Percentiles rank a stretch among this genome's conserved stretches.
These are phyloP conservation scores for Podospora didyma DNA, from an alignment of 495 filamentous ascomycete genomes.

Conservation along the genomic window DNA sequence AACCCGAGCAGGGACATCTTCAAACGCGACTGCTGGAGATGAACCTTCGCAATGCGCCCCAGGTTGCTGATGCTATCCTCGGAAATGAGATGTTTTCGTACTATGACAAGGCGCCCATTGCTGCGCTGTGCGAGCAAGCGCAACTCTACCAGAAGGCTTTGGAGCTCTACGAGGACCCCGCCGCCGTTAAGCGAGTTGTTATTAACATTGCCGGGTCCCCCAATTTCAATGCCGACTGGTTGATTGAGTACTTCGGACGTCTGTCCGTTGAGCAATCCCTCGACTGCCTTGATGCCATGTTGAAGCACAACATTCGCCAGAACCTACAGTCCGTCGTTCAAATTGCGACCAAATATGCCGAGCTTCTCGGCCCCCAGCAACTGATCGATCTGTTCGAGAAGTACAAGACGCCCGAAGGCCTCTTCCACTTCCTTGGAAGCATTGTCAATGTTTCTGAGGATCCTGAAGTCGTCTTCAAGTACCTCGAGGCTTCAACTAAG, in stretches of 20 bases:
- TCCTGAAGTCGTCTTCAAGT: constrained; percentile 96
- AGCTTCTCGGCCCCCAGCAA: constrained; percentile 83
- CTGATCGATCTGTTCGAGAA: constrained; percentile 95
- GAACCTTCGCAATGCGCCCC: constrained; percentile 93
- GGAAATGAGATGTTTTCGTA: constrained; percentile 97
- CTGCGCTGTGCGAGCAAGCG: constrained; percentile 86
- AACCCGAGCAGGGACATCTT: constrained; percentile 85
- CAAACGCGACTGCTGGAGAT: constrained; percentile 96
- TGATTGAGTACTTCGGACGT: constrained; percentile 86
- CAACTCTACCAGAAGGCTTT: constrained; percentile 82
- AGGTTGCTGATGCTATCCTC: constrained; percentile 96
- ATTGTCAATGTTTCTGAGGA: constrained; percentile 98
- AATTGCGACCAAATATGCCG: constrained; percentile 95
- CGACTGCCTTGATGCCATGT: constrained; percentile 93
- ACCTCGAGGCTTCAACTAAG: constrained; percentile 92
- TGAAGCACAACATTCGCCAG: constrained; percentile 91
- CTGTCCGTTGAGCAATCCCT: constrained; percentile 92
- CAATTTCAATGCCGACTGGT: constrained; percentile 82
- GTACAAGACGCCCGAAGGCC: constrained; percentile 91
- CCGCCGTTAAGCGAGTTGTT: constrained; percentile 81
- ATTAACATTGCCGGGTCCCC: constrained; percentile 75
- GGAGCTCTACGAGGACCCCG: constrained; percentile 89
- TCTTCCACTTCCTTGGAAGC: constrained; percentile 96
- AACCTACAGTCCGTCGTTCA: constrained; percentile 92
- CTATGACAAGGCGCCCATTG: constrained; percentile 85